A percentile compares a stretch with the other conserved stretches of the same genome.
phyloP scores from a whole-genome alignment of 768 basidiomycete species.

The Tremella fuciformis region DNA sequence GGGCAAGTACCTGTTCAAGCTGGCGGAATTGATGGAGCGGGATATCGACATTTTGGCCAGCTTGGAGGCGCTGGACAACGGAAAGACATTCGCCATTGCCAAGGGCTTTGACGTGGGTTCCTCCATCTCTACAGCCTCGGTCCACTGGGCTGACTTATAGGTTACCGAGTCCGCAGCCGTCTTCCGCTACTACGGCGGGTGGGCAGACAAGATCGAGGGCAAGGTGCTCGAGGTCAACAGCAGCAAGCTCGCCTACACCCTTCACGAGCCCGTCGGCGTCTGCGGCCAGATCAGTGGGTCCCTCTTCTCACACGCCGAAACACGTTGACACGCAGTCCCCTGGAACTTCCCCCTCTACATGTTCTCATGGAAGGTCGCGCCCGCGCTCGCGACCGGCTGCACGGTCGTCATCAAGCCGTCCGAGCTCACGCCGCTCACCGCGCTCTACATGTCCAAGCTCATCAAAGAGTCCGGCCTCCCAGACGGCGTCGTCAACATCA shows the following conservation, averaged over 20 bases:
- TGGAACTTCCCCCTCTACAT: conserved; percentile 66
- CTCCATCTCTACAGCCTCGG: conserved; percentile 1
- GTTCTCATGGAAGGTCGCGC: conserved; percentile 78
- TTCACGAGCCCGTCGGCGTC: conserved; percentile 62
- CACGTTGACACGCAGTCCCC: conserved; percentile 56
- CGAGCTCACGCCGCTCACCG: conserved; percentile 58
- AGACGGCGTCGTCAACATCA: conserved; percentile 45
- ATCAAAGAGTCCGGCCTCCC: conserved; percentile 48
- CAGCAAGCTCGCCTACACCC: conserved; percentile 72
- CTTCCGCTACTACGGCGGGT: conserved; percentile 81
- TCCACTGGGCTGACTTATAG: conserved; percentile 2
- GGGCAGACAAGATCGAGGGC: conserved; percentile 90
- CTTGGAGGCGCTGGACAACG: conserved; percentile 82
- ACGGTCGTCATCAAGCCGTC: conserved; percentile 95
- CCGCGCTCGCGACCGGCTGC: conserved; percentile 85
- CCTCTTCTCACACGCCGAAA: not conserved
- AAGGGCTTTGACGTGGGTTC: conserved; percentile 28
- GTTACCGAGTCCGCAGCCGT: conserved; percentile 34
- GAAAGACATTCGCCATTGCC: conserved; percentile 62
- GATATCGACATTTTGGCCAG: conserved; percentile 77
- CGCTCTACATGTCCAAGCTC: conserved; percentile 47
- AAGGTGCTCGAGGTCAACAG: conserved; percentile 58
- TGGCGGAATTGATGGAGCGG: conserved; percentile 85
- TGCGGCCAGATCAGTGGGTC: conserved; percentile 77
- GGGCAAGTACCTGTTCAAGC: conserved; percentile 73